Percentiles rank a stretch among this genome's conserved stretches.
Conservation (phyloP, 495 filamentous ascomycete genomes). For the Penicillium egyptiacum region DNA sequence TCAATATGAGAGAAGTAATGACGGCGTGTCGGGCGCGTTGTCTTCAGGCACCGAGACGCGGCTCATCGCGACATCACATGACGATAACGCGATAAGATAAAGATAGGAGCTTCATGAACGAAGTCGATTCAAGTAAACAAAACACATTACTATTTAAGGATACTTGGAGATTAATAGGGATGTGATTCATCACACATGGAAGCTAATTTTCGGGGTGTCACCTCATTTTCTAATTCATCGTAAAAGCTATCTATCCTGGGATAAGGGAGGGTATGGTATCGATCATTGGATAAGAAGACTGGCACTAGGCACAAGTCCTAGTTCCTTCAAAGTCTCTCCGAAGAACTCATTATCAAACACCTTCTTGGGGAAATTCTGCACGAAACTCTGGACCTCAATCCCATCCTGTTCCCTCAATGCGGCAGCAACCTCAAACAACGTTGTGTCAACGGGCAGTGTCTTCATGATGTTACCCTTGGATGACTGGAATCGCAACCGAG, state of each 20-base stretch:
- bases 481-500: constrained; percentile 79
- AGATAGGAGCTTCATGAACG: background rate
- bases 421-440: constrained; percentile 88
- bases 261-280: background rate
- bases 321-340: constrained; percentile 87
- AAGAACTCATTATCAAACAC: constrained; percentile 78
- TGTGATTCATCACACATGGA: background rate
- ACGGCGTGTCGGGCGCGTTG: constrained; percentile 27
- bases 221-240: constrained; percentile 17
- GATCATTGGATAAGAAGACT: constrained; percentile 70
- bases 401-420: constrained; percentile 64
- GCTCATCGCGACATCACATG: constrained; percentile 47
- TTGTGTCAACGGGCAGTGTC: constrained; percentile 79
- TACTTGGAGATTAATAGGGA: background rate
- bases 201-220: background rate
- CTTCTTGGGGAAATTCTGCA: constrained; percentile 85
- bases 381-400: constrained; percentile 69
- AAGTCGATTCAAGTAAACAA: background rate
- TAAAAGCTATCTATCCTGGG: constrained; percentile 10
- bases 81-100: constrained; percentile 22
- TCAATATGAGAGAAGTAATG: constrained; percentile 18
- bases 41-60: constrained; percentile 25
- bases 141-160: background rate
- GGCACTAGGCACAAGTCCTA: constrained; percentile 84
- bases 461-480: constrained; percentile 73